phyloP scores from a whole-genome alignment of 305 asterid genomes.

The Solanum hybrid region DNA sequence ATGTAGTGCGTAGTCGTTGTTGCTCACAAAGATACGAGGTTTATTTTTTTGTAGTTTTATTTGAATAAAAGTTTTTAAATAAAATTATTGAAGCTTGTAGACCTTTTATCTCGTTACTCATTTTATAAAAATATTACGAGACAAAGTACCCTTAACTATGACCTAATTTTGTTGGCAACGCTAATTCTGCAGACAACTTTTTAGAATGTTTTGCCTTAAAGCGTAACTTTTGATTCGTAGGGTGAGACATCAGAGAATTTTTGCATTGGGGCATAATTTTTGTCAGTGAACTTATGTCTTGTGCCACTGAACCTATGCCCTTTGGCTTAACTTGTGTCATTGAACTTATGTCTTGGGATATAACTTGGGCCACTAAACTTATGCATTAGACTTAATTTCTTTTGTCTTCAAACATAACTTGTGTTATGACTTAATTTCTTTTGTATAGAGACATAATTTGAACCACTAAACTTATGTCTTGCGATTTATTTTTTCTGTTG shows the following conservation, averaged over 20 bases:
- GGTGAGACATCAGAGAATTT: background rate
- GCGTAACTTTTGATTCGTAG: background rate
- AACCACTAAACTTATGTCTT: background rate
- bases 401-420: background rate
- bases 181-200: background rate
- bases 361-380: background rate
- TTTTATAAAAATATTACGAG: background rate
- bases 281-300: background rate
- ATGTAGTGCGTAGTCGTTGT: background rate
- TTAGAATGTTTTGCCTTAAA: background rate
- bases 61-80: background rate
- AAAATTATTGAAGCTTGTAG: background rate
- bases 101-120: too few species aligned
- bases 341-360: background rate
- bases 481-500: too few species aligned
- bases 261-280: too few species aligned
- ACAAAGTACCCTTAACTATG: too few species aligned
- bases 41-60: background rate
- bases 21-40: background rate
- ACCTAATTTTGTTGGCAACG: background rate
- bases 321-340: background rate
- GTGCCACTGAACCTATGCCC: background rate
- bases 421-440: background rate
- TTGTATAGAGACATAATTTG: background rate
- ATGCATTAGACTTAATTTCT: too few species aligned